Evolutionary conservation across 106 monocot genomes (phyloP), one percentile per base, ranked within the genome.

Genomic region (Agapanthus africanus): DNA sequence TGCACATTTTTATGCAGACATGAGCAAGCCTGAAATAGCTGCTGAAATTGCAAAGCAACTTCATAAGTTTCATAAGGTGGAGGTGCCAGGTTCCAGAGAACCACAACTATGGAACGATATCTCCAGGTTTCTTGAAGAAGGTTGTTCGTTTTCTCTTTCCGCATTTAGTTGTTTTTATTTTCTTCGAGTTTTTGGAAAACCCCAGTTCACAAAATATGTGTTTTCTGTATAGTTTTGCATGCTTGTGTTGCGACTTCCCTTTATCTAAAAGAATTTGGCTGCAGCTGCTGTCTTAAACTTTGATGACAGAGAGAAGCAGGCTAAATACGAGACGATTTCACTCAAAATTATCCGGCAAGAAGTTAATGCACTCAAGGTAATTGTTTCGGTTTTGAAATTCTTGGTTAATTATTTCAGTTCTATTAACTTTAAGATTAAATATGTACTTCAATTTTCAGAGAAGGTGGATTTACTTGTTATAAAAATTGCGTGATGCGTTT

Each of bases 31-130:
- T 10, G 78, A 74, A 73, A 73, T 97, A 75, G 84, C 88, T 68
- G 67, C 84, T 69, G 80, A 87, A 66, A 97, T 97, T 80, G 95
- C 88, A 49, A 80, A 66, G 28, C 75, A 91, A 57, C 88, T 97
- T 40, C 68, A 34, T 40, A 88, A 59, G 59, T 92, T 97, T 69
- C 95, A 97, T 78, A 80, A 87, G 60, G 77, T 97, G 63, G 80
- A 80, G 9, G 82, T 97, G 74, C 82, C 87, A 39, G 82, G 88
- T 70, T 81, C 91, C 39, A 91, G 46, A 80, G 84, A 89, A 74
- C 89, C 95, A 70, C 91, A 89, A 71, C 60, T 97, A 44, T 97
- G 95, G 95, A 78, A 73, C 73, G 95, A 91, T 79, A 75, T 91
- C 36, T 82, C 62, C 39, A 97, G 80, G 66, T 97, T 97, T 65